Evolutionary conservation across 192 early-diverging fungal genomes (phyloP).

Genomic region (Umbelopsis isabellina): DNA sequence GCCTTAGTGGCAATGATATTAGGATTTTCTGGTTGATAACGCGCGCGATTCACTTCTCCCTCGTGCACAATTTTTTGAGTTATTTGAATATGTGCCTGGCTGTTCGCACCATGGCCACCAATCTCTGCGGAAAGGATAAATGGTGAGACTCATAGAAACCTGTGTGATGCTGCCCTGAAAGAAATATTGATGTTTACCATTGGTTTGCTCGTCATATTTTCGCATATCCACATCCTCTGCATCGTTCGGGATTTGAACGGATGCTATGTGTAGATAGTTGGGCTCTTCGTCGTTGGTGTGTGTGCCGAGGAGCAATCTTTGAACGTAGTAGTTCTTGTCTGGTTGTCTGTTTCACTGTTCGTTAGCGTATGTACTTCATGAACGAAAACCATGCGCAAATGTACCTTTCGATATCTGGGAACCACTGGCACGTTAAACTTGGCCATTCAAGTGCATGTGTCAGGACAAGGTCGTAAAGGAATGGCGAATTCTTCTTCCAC

Average conservation of each 20-base stretch:
- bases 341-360: conserved; percentile 46
- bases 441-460: conserved; percentile 99
- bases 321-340: conserved; percentile 89
- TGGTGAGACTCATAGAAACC: background rate
- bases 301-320: conserved; percentile 91
- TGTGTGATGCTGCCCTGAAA: too few relatives aligned
- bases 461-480: conserved; percentile 96
- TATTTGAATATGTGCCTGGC: conserved; percentile 76
- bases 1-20: conserved; percentile 97
- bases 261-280: conserved; percentile 96
- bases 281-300: conserved; percentile 96
- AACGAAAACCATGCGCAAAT: background rate
- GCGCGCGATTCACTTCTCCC: conserved; percentile 96
- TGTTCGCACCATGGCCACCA: conserved; percentile 71
- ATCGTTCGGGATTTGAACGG: conserved; percentile 64
- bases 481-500: conserved; percentile 99
- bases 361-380: background rate
- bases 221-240: conserved; percentile 19
- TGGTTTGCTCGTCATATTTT: conserved; percentile 57
- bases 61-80: conserved; percentile 96
- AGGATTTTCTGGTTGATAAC: conserved; percentile 96
- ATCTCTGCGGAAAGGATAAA: conserved; percentile 65
- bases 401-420: conserved; percentile 89
- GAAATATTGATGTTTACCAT: conserved; percentile 49
- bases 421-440: conserved; percentile 96